Evolutionary conservation across 140 eudicot species (phyloP), one percentile per base, ranked within the genome.

Genomic region (Oenanthe javanica): DNA sequence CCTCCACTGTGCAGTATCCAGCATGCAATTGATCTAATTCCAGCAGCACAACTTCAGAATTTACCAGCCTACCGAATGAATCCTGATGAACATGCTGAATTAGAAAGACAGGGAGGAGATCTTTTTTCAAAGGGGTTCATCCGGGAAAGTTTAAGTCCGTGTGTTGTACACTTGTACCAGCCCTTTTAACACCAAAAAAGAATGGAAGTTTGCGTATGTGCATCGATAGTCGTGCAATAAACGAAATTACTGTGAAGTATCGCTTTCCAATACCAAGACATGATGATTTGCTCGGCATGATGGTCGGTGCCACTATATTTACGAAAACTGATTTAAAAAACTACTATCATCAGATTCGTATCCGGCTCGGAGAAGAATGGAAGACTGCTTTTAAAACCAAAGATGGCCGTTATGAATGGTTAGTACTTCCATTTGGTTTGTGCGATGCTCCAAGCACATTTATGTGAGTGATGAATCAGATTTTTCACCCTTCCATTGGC

Each of bases 1-100:
- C 63, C 78, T 21, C 61, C 78, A 2, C 19, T 75, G 78, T 40
- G 59, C 13, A 47, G 2, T 47, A 42, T 75, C 6, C 78, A 75
- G 6, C 78, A 75, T 47, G 78, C 78, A 2, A 48, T 75, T 16
- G 78, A 46, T 23, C 19, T 75, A 16, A 16, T 45, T 3, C 78
- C 40, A n/a, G 80, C 45, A n/a, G 52, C 79, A 21, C 79, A 76
- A n/a, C n/a, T n/a, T n/a, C n/a, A 70, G 7, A 77, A 77, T 23
- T 16, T 52, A 4, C 61, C 61, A 0, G n/a, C 61, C 9, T 52
- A 52, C 61, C 25, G 54, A 2, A 55, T 59, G 72, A 78, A 59
- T 40, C 81, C 81, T 18, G 18, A 13, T 6, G 72, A 78, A 4
- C 72, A 59, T 43, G 81, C 73, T 13, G 74, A 78, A 48, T 70